phyloP scores from a whole-genome alignment of 2,329 filamentous ascomycete genomes.

The Epicoccum nigrum region DNA sequence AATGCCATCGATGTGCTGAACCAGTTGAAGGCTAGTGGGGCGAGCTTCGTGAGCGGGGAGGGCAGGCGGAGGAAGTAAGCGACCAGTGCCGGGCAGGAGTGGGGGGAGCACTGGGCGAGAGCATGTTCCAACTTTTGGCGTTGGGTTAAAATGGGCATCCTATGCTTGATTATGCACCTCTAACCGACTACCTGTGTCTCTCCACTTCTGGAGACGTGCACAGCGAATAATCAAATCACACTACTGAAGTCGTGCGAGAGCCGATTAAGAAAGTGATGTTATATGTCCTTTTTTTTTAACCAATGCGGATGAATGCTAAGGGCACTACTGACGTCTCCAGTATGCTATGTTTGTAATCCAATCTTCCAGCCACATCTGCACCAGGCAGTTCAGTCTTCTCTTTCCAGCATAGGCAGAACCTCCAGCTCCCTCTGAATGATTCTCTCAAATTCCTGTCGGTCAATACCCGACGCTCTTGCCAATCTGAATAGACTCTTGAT shows the following conservation, averaged over 20 bases:
- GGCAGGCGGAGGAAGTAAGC: slow-evolving; percentile 44
- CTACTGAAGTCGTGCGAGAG: no score
- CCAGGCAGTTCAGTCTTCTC: slow-evolving; percentile 46
- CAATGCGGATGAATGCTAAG: background rate
- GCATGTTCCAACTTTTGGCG: background rate
- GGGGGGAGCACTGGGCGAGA: background rate
- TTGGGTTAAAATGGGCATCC: slow-evolving; percentile 2
- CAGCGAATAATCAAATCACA: no score
- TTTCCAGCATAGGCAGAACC: slow-evolving; percentile 71
- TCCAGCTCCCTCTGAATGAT: slow-evolving; percentile 75
- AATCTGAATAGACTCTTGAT: slow-evolving; percentile 78
- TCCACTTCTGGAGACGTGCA: no score
- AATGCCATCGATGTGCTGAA: slow-evolving; percentile 46
- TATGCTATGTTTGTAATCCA: slow-evolving; percentile 1
- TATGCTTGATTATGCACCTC: no score
- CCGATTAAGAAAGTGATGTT: no score
- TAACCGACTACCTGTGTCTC: no score
- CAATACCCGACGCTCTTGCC: slow-evolving; percentile 73
- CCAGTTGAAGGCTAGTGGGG: slow-evolving; percentile 44
- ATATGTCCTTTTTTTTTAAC: no score
- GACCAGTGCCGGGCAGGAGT: background rate
- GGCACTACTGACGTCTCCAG: background rate
- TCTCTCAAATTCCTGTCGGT: slow-evolving; percentile 74
- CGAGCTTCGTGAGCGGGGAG: slow-evolving; percentile 33
- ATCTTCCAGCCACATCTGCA: no score